These are phyloP conservation scores for Fusarium liriodendri DNA, from an alignment of 2,329 filamentous ascomycete genomes.

Conservation along the genomic window DNA sequence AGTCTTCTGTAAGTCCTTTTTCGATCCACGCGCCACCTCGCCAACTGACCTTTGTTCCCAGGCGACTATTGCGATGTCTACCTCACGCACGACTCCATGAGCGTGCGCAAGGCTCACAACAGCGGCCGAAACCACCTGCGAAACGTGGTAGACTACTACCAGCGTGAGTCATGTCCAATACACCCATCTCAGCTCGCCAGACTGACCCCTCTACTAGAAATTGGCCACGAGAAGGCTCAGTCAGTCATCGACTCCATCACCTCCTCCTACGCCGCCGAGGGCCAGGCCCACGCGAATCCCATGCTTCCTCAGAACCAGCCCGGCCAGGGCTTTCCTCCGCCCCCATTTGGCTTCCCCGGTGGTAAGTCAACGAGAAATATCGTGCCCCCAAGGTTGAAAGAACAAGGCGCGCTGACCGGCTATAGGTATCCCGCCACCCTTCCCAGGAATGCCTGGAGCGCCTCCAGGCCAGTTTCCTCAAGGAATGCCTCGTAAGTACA, in stretches of 20 bases:
- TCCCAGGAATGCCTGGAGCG: constrained; percentile 62
- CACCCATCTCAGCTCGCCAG: not conserved
- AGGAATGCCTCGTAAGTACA: constrained; percentile 64
- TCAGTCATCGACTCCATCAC: constrained; percentile 99
- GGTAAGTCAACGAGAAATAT: constrained; percentile 48
- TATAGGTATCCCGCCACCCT: constrained; percentile 67
- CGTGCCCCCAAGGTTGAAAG: constrained; percentile 35
- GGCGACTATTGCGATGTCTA: constrained; percentile 99
- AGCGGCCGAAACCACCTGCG: constrained; percentile 94
- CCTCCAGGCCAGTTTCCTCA: constrained; percentile 55
- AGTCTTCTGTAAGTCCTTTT: constrained; percentile 40
- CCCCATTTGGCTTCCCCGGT: constrained; percentile 73
- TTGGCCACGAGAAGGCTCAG: constrained; percentile 98
- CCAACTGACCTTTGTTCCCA: constrained; percentile 48
- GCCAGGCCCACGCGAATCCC: constrained; percentile 86
- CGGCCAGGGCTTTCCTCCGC: constrained; percentile 61
- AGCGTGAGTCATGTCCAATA: constrained; percentile 68
- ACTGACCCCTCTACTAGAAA: constrained; percentile 69
- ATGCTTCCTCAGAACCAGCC: constrained; percentile 80
- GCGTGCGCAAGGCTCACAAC: constrained; percentile 98
- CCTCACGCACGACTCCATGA: constrained; percentile 99
- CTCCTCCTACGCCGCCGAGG: constrained; percentile 92
- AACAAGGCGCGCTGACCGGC: constrained; percentile 39
- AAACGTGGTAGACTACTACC: constrained; percentile 98
- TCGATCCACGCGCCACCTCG: constrained; percentile 13